phyloP scores from a whole-genome alignment of 169 alveolate genomes.

The Perkinsus chesapeaki region DNA sequence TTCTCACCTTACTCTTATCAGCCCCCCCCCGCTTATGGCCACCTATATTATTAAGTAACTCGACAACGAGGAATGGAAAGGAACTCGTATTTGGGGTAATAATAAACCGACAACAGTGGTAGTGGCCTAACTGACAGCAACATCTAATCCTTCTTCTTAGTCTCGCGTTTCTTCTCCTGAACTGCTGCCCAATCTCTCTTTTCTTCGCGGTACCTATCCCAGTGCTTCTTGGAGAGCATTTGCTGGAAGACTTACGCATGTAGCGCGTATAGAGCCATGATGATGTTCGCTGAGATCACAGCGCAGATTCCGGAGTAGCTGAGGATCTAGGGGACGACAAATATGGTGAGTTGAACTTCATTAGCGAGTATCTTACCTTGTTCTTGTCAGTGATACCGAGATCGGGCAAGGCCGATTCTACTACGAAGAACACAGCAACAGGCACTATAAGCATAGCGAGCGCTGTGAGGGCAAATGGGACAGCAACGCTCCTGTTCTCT shows the following conservation, averaged over 20 bases:
- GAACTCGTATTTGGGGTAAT: neutral
- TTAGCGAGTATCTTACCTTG: neutral
- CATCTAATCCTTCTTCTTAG: neutral
- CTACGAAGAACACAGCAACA: neutral
- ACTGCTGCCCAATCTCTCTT: neutral
- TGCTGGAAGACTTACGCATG: neutral
- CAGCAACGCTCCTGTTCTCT: neutral
- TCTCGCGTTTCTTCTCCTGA: neutral
- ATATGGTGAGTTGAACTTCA: neutral
- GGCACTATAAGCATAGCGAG: neutral
- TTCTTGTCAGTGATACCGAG: neutral
- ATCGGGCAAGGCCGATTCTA: neutral
- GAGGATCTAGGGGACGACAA: neutral
- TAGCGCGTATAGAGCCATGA: neutral
- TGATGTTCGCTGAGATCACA: neutral
- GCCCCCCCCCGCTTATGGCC: neutral
- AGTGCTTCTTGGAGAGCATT: neutral
- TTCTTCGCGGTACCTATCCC: neutral
- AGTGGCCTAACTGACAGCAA: neutral
- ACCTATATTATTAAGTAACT: neutral
- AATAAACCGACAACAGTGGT: neutral
- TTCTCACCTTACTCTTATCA: neutral
- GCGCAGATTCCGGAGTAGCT: neutral
- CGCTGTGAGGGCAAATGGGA: neutral
- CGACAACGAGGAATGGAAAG: neutral